Percentiles rank a stretch among this genome's conserved stretches.
These are phyloP conservation scores for Eragrostis curvula DNA, from an alignment of 176 grass and related monocot species.

Conservation along the genomic window DNA sequence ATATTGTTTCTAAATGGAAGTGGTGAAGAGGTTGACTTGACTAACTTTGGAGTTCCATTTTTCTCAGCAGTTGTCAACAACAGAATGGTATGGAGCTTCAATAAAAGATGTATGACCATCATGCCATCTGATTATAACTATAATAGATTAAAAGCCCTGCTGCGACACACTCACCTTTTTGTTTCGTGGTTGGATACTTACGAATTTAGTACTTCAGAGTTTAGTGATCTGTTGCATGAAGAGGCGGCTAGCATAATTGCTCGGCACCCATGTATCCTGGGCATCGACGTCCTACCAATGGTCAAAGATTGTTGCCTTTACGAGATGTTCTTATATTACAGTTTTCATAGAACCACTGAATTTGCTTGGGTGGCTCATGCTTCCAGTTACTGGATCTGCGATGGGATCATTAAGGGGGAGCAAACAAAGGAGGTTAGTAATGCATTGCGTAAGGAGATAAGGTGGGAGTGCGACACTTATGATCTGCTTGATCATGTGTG, in stretches of 20 bases:
- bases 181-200: fast-evolving
- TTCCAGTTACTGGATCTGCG: slow-evolving; percentile 10
- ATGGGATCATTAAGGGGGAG: not conserved
- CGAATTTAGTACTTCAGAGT: not conserved
- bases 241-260: not conserved
- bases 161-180: not conserved
- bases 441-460: not conserved
- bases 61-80: fast-evolving
- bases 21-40: not conserved
- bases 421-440: not conserved
- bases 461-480: not conserved
- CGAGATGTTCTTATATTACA: not conserved
- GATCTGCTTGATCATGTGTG: fast-evolving
- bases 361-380: slow-evolving; percentile 11
- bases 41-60: not conserved
- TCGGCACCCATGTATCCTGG: not conserved
- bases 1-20: slow-evolving; percentile 13
- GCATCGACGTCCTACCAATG: too few species aligned
- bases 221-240: not conserved
- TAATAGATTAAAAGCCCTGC: not conserved
- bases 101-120: not conserved
- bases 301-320: not conserved
- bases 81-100: not conserved
- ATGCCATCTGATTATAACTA: fast-evolving
- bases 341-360: not conserved